Evolutionary conservation across 2,329 filamentous ascomycete species (phyloP), one percentile per base, ranked within the genome.

Genomic region (Scytalidium lignicola): DNA sequence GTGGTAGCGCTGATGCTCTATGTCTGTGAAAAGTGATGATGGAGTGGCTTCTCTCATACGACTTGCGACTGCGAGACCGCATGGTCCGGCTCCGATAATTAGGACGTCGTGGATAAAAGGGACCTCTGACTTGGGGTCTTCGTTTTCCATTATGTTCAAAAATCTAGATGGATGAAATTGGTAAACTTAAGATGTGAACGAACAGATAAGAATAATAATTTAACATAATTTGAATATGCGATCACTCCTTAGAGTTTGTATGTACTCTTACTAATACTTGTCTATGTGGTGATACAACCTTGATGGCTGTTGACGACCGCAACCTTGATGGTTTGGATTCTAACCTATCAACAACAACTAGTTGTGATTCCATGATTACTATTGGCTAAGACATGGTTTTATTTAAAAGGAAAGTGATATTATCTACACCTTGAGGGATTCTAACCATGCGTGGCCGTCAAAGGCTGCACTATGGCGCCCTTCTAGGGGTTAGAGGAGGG

Each of bases 1-100:
- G 65, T 88, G 82, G 63, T 88, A 92, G 2, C 88, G 76, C 40
- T 85, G 81, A 60, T 92, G 87, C 61, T 92, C 88, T 56, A 88
- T 86, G 61, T 92, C 87, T 0, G 88, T 91, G 67, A 92, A 92
- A 46, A 90, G 80, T 1, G 88, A 86, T 0, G 85, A 88, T 0
- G 88, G 88, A 0, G 85, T 86, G 48, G 77, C 74, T 66, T 92
- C 88, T 40, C 79, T 76, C 1, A 92, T 75, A 3, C 88, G 78
- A 1, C 86, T 82, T 8, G 88, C 86, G 5, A 86, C 79, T 4
- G 85, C 86, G 3, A 92, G 80, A 3, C 87, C 86, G 55, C 82
- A 86, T 3, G 88, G 86, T 0, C 88, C 88, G 6, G 82, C 86
- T 8, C 88, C 88, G 39, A 91, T 50, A 26, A 64, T 64, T 28